Conservation (phyloP, 768 basidiomycete genomes). For the Steccherinum ochraceum region DNA sequence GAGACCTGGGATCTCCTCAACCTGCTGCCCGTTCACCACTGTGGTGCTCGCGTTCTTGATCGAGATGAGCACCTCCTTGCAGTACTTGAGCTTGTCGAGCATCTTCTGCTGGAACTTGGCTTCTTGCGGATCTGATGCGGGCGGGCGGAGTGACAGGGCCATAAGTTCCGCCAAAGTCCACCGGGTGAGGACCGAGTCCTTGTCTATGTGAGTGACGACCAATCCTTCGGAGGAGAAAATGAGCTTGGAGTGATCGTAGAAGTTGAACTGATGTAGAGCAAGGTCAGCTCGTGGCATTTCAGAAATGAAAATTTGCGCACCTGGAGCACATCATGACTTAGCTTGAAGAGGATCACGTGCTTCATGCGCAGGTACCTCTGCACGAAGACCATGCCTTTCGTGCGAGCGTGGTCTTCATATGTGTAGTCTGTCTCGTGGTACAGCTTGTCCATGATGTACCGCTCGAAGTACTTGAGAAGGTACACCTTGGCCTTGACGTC, state of each 20-base stretch:
- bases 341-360: slow-evolving; percentile 92
- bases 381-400: slow-evolving; percentile 90
- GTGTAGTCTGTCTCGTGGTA: slow-evolving; percentile 83
- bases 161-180: slow-evolving; percentile 71
- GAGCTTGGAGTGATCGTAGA: slow-evolving; percentile 95
- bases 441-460: slow-evolving; percentile 88
- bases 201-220: slow-evolving; percentile 86
- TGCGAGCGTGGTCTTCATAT: slow-evolving; percentile 59
- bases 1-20: no score
- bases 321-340: slow-evolving; percentile 95
- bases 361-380: slow-evolving; percentile 96
- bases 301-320: slow-evolving; percentile 36
- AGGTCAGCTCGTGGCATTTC: neutral
- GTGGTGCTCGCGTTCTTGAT: slow-evolving; percentile 60
- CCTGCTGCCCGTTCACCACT: no score
- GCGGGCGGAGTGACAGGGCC: slow-evolving; percentile 39
- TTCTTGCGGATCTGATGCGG: slow-evolving; percentile 42
- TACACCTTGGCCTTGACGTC: slow-evolving; percentile 89
- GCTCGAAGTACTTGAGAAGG: slow-evolving; percentile 88
- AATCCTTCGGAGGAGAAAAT: slow-evolving; percentile 79
- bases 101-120: slow-evolving; percentile 58
- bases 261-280: slow-evolving; percentile 75
- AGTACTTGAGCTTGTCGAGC: slow-evolving; percentile 79
- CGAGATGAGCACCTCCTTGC: slow-evolving; percentile 74
- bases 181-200: slow-evolving; percentile 71